Base-by-base conservation (phyloP, 78 protist species). In the Corallochytrium limacisporum region DNA sequence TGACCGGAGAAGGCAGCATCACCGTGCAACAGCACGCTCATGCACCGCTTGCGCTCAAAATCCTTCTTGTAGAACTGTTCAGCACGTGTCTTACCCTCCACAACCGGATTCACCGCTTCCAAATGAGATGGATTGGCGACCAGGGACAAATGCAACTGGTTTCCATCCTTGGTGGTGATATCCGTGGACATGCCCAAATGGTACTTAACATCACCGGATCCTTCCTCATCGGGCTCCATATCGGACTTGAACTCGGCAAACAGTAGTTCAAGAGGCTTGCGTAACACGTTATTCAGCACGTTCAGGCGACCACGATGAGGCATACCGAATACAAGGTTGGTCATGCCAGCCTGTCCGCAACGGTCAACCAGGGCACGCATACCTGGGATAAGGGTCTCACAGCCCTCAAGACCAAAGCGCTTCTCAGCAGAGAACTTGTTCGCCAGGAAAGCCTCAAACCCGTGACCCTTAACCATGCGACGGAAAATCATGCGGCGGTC, bases 61-160 rank as follows among this genome's bases (percentile, higher is more conserved):
- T 71, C 69, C 7, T 13, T 13, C 46, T 83, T 88, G 13, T 37
- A 29, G 35, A 47, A 76, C 78, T 89, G 93, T 79, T 83, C 86
- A 20, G 95, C 96, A 28, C 89, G 71, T 32, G 84, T 74, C 81
- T 91, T 94, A 69, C 98, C 98, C 61, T 49, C 63, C 31, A 89
- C 95, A 29, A 94, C 90, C 16, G 98, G 93, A 74, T 89, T 85
- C 33, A 86, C 95, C 20, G 94, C 90, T 74, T 92, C 98, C 16
- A 94, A 80, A 57, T 94, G 98, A 26, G 97, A 91, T 33, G 98
- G 98, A 79, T 94, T 94, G 46, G 98, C 90, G 37, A 81, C 76
- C 57, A 94, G 74, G 15, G 92, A 81, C 13, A 89, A 44, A 77
- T 78, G 83, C 20, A 91, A 43, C 24, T 3, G 1, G 53, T 79